phyloP scores from a whole-genome alignment of 257 asterid genomes.

The Salvia splendens region DNA sequence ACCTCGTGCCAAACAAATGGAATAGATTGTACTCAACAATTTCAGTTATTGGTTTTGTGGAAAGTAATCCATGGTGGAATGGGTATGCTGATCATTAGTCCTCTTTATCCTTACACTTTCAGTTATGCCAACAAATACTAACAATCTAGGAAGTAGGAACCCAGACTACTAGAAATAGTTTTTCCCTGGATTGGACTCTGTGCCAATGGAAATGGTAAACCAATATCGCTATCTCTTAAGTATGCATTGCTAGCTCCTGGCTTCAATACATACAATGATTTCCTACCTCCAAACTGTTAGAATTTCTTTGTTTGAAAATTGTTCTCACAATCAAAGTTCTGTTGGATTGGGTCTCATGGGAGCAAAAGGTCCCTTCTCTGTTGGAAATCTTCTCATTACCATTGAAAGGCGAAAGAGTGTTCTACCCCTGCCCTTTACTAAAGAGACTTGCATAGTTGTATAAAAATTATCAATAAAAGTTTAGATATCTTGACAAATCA shows the following conservation, averaged over 20 bases:
- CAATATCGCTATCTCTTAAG: neutral
- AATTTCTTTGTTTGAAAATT: neutral
- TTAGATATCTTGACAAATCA: constrained; percentile 12
- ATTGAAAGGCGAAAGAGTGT: neutral
- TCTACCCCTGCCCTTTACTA: neutral
- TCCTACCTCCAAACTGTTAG: neutral
- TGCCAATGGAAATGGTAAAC: neutral
- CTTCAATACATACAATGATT: neutral
- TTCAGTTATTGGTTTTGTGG: neutral
- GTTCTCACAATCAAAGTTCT: neutral
- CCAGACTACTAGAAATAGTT: neutral
- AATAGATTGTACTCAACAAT: neutral
- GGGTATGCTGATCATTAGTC: neutral
- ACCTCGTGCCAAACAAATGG: neutral
- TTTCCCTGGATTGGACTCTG: neutral
- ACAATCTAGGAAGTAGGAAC: constrained; percentile 6
- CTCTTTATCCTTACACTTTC: neutral
- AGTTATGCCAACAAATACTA: neutral
- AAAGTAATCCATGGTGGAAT: neutral
- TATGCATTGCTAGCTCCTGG: neutral
- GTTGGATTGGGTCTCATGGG: neutral
- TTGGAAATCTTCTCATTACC: constrained; percentile 13
- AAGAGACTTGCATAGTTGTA: neutral
- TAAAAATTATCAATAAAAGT: neutral
- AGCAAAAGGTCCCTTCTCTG: neutral